Conservation (phyloP, 2,329 filamentous ascomycete species). For the Botrytis medusae region DNA sequence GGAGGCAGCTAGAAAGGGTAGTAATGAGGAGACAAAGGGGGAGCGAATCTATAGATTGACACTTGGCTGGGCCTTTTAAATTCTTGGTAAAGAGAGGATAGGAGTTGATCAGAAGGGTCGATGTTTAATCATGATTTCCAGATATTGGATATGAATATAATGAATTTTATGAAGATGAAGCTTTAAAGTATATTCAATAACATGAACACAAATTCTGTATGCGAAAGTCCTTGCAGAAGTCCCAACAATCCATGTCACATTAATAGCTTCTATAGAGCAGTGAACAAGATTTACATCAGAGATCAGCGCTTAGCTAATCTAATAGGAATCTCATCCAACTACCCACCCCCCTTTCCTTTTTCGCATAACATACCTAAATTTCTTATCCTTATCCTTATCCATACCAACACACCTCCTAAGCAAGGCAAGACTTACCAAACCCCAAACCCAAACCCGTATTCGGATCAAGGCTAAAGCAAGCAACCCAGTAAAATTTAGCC, state of each 20-base stretch:
- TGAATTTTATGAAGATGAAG: background rate
- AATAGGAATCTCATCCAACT: background rate
- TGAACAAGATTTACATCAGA: background rate
- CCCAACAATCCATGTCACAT: background rate
- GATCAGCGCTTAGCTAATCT: background rate
- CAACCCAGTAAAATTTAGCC: background rate
- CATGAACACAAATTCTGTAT: background rate
- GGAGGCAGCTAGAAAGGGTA: conserved; percentile 27
- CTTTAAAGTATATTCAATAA: background rate
- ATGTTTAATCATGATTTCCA: background rate
- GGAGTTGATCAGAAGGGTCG: background rate
- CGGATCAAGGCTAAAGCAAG: background rate
- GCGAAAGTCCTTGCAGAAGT: background rate
- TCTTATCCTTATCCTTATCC: background rate
- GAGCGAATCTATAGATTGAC: conserved; percentile 26
- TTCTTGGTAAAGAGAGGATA: background rate
- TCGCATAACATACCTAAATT: background rate
- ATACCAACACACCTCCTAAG: background rate
- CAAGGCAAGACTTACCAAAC: background rate
- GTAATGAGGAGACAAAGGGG: conserved; percentile 22
- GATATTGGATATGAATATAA: background rate
- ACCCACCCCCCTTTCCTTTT: background rate
- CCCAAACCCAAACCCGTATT: background rate
- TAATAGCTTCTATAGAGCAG: background rate
- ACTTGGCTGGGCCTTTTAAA: conserved; percentile 24